phyloP scores from a whole-genome alignment of 2,329 filamentous ascomycete species.

The Alternaria conjuncta region DNA sequence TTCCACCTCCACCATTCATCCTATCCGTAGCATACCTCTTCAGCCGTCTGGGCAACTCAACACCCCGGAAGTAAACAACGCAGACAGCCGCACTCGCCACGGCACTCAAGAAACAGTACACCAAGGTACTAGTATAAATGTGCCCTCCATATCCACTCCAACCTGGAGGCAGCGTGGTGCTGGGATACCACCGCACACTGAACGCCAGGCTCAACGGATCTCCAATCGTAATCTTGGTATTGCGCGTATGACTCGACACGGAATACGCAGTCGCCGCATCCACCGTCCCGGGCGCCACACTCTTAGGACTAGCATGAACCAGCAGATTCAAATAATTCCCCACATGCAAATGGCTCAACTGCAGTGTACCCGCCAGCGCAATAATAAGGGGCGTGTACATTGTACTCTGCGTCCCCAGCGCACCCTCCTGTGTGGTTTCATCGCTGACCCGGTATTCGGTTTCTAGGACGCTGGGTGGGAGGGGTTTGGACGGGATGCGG shows the following conservation, averaged over 20 bases:
- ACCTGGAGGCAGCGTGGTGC: constrained; percentile 68
- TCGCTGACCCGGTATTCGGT: constrained; percentile 39
- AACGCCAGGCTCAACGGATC: constrained; percentile 81
- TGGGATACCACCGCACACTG: constrained; percentile 86
- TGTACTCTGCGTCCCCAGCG: constrained; percentile 39
- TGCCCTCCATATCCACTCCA: constrained; percentile 61
- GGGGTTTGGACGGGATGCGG: constrained; percentile 81
- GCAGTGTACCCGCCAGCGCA: constrained; percentile 85
- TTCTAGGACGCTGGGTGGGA: constrained; percentile 49
- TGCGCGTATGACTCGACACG: constrained; percentile 67
- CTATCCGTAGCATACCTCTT: constrained; percentile 65
- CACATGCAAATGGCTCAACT: constrained; percentile 84
- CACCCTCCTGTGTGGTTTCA: constrained; percentile 51
- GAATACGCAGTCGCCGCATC: constrained; percentile 89
- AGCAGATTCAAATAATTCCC: constrained; percentile 89
- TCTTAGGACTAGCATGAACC: constrained; percentile 69
- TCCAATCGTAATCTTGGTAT: constrained; percentile 78
- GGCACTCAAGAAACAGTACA: constrained; percentile 58
- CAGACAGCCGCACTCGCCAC: constrained; percentile 58
- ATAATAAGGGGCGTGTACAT: constrained; percentile 83
- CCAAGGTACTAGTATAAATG: constrained; percentile 56
- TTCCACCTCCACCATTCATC: constrained; percentile 45
- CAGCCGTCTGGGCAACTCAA: constrained; percentile 58
- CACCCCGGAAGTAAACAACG: constrained; percentile 61
- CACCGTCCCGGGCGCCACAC: constrained; percentile 70